phyloP scores from a whole-genome alignment of 176 grass and related monocot species.

The Chloris gayana region DNA sequence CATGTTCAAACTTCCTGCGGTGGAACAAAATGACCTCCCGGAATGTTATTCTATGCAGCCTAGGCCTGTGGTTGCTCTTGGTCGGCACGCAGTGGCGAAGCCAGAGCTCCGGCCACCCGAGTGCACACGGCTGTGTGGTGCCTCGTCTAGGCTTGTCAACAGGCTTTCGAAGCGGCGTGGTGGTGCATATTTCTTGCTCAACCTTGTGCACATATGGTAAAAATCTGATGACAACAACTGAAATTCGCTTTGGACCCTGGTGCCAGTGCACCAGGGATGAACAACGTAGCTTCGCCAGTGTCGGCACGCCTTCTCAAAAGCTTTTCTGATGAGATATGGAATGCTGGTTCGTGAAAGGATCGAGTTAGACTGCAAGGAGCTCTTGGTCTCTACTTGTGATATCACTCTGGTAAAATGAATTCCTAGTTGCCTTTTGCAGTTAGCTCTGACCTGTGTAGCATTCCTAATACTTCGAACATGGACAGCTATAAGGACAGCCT shows the following conservation, averaged over 20 bases:
- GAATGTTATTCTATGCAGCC: background rate
- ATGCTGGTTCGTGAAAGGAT: background rate
- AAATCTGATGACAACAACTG: too few relatives aligned
- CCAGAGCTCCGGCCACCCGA: too few relatives aligned
- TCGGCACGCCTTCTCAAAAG: background rate
- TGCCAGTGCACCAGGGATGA: too few relatives aligned
- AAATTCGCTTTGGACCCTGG: too few relatives aligned
- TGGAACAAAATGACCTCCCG: background rate
- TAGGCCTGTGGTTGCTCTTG: constrained; percentile 18
- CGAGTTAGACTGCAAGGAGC: constrained; percentile 16
- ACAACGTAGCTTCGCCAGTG: too few relatives aligned
- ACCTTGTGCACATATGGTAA: too few relatives aligned
- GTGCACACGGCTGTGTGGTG: too few relatives aligned
- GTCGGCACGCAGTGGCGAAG: too few relatives aligned
- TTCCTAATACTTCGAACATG: background rate
- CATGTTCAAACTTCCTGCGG: background rate
- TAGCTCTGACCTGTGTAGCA: background rate
- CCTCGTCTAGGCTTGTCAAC: too few relatives aligned
- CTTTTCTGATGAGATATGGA: background rate
- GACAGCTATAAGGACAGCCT: background rate
- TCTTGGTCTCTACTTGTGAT: background rate
- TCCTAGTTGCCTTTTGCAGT: background rate
- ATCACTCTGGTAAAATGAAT: background rate
- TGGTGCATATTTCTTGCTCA: too few relatives aligned
- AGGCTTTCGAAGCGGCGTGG: too few relatives aligned